Percentiles rank a stretch among this genome's conserved stretches.
Conservation (phyloP, 2,329 filamentous ascomycete species). For the Phialemoniopsis sp. region DNA sequence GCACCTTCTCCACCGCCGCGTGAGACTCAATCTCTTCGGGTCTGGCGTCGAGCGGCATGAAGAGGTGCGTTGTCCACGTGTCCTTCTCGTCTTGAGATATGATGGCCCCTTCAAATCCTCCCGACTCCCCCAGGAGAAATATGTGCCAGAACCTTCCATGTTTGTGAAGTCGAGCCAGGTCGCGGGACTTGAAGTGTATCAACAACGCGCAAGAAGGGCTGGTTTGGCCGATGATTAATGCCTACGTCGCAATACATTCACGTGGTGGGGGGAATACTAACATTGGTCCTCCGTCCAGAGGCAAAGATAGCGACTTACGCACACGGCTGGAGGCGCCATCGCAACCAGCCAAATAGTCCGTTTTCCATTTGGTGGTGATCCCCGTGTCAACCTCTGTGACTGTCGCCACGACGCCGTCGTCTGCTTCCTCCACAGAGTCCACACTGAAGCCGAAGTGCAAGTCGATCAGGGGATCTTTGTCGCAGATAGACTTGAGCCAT, state of each 20-base stretch:
- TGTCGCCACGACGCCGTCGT: no score
- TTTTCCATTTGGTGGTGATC: no score
- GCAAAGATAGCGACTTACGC: neutral
- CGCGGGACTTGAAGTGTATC: conserved; percentile 14
- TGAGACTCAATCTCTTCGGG: neutral
- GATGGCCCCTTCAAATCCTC: conserved; percentile 1
- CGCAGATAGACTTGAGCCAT: conserved; percentile 21
- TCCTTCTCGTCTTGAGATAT: conserved; percentile 8
- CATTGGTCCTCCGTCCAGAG: conserved; percentile 8
- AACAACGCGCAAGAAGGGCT: conserved; percentile 6
- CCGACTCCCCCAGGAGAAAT: conserved; percentile 5
- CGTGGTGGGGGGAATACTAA: neutral
- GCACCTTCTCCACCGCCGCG: conserved; percentile 3
- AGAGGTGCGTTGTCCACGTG: conserved; percentile 5
- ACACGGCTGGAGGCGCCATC: conserved; percentile 6
- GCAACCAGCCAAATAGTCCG: conserved; percentile 2
- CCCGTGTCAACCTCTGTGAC: no score
- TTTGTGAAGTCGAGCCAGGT: conserved; percentile 4
- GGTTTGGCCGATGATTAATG: no score
- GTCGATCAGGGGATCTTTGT: conserved; percentile 15
- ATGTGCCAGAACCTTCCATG: conserved; percentile 14
- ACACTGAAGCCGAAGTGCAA: conserved; percentile 18
- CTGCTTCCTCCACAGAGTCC: no score
- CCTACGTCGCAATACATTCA: no score
- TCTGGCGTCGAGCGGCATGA: conserved; percentile 1